Conservation (phyloP, 1,139 yeast species). For the Yamadazyma sp. region DNA sequence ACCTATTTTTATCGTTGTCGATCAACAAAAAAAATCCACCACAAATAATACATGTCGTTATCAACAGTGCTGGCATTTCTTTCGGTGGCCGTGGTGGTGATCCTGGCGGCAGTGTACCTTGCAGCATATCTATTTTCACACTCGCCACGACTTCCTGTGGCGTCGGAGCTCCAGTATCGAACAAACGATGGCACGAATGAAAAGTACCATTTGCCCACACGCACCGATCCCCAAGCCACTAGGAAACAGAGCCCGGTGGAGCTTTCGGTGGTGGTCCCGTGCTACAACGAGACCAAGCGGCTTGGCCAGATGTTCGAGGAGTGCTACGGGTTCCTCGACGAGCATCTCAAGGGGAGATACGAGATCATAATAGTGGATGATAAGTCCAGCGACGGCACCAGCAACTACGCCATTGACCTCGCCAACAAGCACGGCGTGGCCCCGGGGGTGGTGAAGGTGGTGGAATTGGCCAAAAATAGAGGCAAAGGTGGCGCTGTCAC, state of each 20-base stretch:
- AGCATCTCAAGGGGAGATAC: constrained; percentile 39
- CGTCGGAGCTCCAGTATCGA: constrained; percentile 51
- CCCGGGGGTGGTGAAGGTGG: constrained; percentile 68
- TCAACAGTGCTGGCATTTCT: not conserved
- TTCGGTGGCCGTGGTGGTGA: constrained; percentile 1
- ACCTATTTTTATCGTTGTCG: not conserved
- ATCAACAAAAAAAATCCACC: too few species aligned
- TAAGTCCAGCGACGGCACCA: constrained; percentile 84
- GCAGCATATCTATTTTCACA: constrained; percentile 56
- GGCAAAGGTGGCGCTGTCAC: constrained; percentile 99
- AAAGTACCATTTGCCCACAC: constrained; percentile 28
- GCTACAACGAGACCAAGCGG: constrained; percentile 81
- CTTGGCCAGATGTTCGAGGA: constrained; percentile 78
- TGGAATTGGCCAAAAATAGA: constrained; percentile 68
- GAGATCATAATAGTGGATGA: constrained; percentile 90
- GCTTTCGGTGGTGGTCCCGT: constrained; percentile 82
- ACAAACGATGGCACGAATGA: constrained; percentile 32
- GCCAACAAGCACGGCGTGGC: constrained; percentile 51
- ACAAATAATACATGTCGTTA: not conserved
- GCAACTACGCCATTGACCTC: constrained; percentile 65
- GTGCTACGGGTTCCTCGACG: constrained; percentile 56
- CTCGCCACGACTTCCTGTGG: constrained; percentile 56
- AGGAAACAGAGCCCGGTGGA: constrained; percentile 33
- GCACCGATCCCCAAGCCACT: constrained; percentile 29
- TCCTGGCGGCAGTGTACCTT: constrained; percentile 34